Evolutionary conservation across 2,329 filamentous ascomycete genomes (phyloP), one percentile per base, ranked within the genome.

Genomic region (Ceratocystis smalleyi): DNA sequence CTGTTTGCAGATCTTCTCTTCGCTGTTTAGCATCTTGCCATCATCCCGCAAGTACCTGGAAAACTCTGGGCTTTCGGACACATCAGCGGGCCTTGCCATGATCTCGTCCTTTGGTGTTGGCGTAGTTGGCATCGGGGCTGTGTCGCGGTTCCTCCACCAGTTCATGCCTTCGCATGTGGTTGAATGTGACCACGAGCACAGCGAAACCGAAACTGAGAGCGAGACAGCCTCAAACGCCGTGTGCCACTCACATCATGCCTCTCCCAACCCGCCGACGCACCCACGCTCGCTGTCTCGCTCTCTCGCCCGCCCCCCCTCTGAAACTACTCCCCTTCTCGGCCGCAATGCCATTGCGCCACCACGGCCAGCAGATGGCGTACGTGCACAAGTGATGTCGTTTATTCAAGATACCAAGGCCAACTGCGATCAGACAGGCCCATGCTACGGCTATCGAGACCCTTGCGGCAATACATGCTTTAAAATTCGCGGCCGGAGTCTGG

Each of bases 11-110:
- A 81, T 96, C 49, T 96, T 96, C 74, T 96, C 91, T 43, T 86
- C 92, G 1, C 76, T 97, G 35, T 95, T 91, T 74, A 94, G 86
- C 74, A 96, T 97, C 88, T 81, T 97, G 6, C 92, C 92, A 8
- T 90, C 89, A 22, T 85, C 92, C 1, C 91, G 87, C 71, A 79
- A 78, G 47, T 96, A 95, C 71, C 80, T 99, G 2, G 77, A 81
- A 66, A 79, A 84, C 64, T 87, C 84, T 62, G 85, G 84, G 17
- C 85, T 85, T 74, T 79, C 82, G 6, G 78, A 88, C 2, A 82
- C 85, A 67, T 72, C 75, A 1, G 89, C 91, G 5, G 86, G 85
- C 15, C 81, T 88, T 70, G 75, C 84, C 40, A 77, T 91, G 70
- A 85, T 91, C 71, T 81, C 70, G 10, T 87, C 83, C 71, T 92